A percentile compares a stretch with the other conserved stretches of the same genome.
Evolutionary conservation across 176 grass and related monocot genomes (phyloP).

Genomic region (Otatea glauca): DNA sequence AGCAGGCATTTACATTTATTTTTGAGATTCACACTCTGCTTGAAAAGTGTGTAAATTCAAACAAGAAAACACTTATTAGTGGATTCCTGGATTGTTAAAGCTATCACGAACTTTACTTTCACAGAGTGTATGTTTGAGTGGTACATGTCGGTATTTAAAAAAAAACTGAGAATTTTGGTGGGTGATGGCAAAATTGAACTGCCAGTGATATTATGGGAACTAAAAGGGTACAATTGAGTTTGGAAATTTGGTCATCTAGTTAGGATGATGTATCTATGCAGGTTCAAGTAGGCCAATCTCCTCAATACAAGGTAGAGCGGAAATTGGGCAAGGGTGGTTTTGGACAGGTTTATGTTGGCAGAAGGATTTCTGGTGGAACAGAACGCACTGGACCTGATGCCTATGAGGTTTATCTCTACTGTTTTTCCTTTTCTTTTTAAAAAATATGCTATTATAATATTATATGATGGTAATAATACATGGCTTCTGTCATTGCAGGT

Average conservation of each 20-base stretch:
- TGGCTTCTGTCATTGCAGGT: constrained; percentile 57
- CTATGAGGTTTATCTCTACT: constrained; percentile 61
- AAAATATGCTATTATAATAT: constrained; percentile 10
- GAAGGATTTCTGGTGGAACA: constrained; percentile 73
- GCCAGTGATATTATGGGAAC: neutral
- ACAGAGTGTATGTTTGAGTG: constrained; percentile 15
- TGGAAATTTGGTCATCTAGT: constrained; percentile 20
- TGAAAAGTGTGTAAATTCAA: constrained; percentile 1
- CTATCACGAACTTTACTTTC: neutral
- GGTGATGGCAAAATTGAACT: constrained; percentile 20
- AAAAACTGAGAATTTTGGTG: neutral
- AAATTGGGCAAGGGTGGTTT: constrained; percentile 98
- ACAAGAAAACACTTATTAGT: neutral
- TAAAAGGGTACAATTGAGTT: neutral
- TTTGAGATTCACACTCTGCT: neutral
- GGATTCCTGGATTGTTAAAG: constrained; percentile 9
- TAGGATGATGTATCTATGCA: constrained; percentile 38
- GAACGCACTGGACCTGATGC: constrained; percentile 79
- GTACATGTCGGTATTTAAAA: neutral
- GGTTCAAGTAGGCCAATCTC: constrained; percentile 94
- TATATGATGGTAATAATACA: constrained; percentile 20
- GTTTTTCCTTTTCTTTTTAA: neutral
- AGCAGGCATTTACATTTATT: neutral
- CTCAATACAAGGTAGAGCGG: constrained; percentile 84
- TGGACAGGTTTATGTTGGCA: constrained; percentile 98